Evolutionary conservation across 2,329 filamentous ascomycete species (phyloP).

Genomic region (Seiridium cupressi): DNA sequence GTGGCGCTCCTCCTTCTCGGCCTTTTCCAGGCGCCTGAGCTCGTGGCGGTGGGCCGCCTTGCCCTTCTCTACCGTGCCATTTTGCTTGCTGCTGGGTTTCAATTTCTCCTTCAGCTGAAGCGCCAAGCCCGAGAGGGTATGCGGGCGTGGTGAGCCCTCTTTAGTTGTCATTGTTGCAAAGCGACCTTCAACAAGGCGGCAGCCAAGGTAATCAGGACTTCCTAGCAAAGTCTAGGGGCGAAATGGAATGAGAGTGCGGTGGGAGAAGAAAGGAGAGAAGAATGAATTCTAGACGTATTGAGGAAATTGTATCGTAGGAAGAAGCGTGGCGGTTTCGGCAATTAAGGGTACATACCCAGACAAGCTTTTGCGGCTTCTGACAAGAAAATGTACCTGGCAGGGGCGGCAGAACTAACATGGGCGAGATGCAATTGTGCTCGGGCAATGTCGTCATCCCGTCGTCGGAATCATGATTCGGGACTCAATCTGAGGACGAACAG

Average conservation of each 20-base stretch:
- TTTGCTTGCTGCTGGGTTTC: not conserved
- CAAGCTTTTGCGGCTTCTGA: not conserved
- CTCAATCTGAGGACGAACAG: not conserved
- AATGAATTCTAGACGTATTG: too few species aligned
- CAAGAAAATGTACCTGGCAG: not conserved
- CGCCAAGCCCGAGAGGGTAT: constrained; percentile 3
- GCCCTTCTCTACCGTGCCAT: constrained; percentile 9
- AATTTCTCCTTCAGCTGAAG: constrained; percentile 1
- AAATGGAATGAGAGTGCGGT: not conserved
- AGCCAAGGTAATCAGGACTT: not conserved
- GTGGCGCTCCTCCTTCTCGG: constrained; percentile 26
- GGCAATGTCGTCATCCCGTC: not conserved
- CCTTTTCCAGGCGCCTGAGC: constrained; percentile 21
- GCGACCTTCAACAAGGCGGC: not conserved
- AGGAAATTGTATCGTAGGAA: not conserved
- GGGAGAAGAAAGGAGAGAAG: too few species aligned
- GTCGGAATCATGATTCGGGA: not conserved
- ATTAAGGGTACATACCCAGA: not conserved
- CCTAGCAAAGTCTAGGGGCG: too few species aligned
- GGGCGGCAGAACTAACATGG: not conserved
- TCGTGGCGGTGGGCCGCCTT: constrained; percentile 24
- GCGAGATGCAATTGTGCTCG: not conserved
- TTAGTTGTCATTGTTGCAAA: not conserved
- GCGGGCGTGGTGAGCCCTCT: not conserved
- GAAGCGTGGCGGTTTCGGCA: not conserved